Conservation (phyloP, 768 basidiomycete genomes). For the Trametopsis cervina region DNA sequence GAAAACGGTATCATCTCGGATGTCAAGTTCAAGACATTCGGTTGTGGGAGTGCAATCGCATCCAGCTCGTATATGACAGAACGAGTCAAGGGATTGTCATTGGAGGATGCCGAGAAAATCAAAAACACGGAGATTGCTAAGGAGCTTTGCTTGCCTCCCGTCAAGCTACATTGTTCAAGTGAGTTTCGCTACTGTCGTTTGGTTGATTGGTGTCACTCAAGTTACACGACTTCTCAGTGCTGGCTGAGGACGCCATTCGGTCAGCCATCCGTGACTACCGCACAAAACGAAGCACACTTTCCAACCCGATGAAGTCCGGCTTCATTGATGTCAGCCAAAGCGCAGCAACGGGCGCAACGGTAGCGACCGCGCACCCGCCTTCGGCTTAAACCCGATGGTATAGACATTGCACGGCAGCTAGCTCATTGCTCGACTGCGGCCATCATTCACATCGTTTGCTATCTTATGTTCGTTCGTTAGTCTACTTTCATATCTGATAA, state of each 20-base stretch:
- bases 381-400: slow-evolving; percentile 9
- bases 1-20: slow-evolving; percentile 93
- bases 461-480: neutral
- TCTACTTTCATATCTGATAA: neutral
- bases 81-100: slow-evolving; percentile 87
- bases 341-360: slow-evolving; percentile 44
- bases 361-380: slow-evolving; percentile 43
- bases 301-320: slow-evolving; percentile 48
- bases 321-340: slow-evolving; percentile 68
- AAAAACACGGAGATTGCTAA: slow-evolving; percentile 99
- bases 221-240: slow-evolving; percentile 43
- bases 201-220: neutral
- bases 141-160: slow-evolving; percentile 90
- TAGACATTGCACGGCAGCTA: neutral
- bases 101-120: slow-evolving; percentile 93
- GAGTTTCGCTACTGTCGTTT: slow-evolving; percentile 26
- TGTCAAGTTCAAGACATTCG: slow-evolving; percentile 99
- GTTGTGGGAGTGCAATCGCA: slow-evolving; percentile 97
- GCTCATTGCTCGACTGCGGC: neutral
- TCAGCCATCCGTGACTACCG: slow-evolving; percentile 97
- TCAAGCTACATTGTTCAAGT: slow-evolving; percentile 96
- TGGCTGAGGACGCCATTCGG: slow-evolving; percentile 98
- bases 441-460: neutral
- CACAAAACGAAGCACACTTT: slow-evolving; percentile 60
- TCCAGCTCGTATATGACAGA: slow-evolving; percentile 99